Conservation (phyloP, 345 rosid genomes). For the Heritiera littoralis region DNA sequence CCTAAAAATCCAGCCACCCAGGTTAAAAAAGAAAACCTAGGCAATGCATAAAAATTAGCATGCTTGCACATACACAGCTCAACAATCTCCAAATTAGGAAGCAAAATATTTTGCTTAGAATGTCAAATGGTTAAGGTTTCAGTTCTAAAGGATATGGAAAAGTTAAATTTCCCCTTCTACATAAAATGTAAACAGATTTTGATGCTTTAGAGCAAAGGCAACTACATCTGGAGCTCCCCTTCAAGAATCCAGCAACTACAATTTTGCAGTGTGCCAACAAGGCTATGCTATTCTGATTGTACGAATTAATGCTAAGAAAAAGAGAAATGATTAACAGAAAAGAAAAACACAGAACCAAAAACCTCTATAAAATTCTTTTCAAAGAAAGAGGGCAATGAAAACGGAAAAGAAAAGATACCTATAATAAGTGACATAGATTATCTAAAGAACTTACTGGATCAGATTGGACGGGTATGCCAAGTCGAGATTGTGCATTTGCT, state of each 20-base stretch:
- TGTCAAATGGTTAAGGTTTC: conserved; percentile 4
- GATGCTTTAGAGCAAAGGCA: not conserved
- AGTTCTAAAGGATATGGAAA: conserved; percentile 9
- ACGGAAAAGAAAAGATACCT: not conserved
- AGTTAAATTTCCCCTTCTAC: not conserved
- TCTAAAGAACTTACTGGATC: conserved; percentile 76
- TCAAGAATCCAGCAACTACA: conserved; percentile 5
- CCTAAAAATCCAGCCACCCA: not conserved
- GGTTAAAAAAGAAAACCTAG: not conserved
- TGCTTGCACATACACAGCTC: not conserved
- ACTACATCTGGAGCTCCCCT: not conserved
- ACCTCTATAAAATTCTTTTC: not conserved
- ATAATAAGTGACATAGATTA: not conserved
- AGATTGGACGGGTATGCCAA: conserved; percentile 51
- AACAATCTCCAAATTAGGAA: not conserved
- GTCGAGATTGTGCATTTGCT: conserved; percentile 90
- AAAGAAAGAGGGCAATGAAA: not conserved
- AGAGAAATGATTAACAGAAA: not conserved
- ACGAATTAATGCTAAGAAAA: not conserved
- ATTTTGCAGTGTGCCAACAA: not conserved
- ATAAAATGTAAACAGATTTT: not conserved
- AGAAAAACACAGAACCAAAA: not conserved
- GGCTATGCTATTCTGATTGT: not conserved
- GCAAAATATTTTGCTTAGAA: not conserved
- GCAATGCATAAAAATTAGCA: conserved; percentile 1